Percentiles rank a stretch among this genome's conserved stretches.
Evolutionary conservation across 768 basidiomycete genomes (phyloP).

Genomic region (Auriscalpium orientale): DNA sequence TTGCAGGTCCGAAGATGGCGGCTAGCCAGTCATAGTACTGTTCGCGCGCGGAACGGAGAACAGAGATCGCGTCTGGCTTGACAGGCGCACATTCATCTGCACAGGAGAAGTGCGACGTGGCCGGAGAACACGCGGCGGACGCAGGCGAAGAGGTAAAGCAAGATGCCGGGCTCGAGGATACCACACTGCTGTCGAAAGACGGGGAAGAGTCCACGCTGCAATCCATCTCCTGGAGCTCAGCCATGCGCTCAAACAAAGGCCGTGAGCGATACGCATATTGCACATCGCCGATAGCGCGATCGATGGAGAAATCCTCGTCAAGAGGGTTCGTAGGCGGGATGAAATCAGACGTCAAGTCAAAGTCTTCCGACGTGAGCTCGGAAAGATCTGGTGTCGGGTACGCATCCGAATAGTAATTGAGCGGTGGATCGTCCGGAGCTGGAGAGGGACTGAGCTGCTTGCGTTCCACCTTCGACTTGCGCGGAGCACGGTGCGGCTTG

Average conservation of each 20-base stretch:
- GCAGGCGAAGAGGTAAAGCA: neutral
- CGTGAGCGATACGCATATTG: conserved; percentile 22
- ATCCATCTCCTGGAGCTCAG: neutral
- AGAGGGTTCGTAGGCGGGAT: conserved; percentile 15
- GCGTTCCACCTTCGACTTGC: neutral
- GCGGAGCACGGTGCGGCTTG: neutral
- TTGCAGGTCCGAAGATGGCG: conserved; percentile 37
- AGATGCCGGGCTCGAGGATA: neutral
- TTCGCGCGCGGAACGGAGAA: conserved; percentile 33
- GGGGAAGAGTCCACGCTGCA: neutral
- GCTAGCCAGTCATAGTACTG: conserved; percentile 46
- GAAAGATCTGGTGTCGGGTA: neutral
- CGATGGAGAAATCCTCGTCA: conserved; percentile 22
- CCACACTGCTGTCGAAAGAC: conserved; percentile 16
- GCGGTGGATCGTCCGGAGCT: neutral
- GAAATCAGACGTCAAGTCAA: conserved; percentile 6
- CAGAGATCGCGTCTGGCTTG: neutral
- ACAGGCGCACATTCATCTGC: conserved; percentile 5
- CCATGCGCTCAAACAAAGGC: conserved; percentile 17
- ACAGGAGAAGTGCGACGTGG: conserved; percentile 2
- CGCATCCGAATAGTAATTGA: neutral
- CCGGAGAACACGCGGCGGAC: conserved; percentile 4
- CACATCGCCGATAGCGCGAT: conserved; percentile 22
- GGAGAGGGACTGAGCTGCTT: neutral
- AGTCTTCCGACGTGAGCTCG: conserved; percentile 1